Percentiles rank a stretch among this genome's conserved stretches.
Evolutionary conservation across 2,329 filamentous ascomycete genomes (phyloP).

Genomic region (Trichoderma guizhouense): DNA sequence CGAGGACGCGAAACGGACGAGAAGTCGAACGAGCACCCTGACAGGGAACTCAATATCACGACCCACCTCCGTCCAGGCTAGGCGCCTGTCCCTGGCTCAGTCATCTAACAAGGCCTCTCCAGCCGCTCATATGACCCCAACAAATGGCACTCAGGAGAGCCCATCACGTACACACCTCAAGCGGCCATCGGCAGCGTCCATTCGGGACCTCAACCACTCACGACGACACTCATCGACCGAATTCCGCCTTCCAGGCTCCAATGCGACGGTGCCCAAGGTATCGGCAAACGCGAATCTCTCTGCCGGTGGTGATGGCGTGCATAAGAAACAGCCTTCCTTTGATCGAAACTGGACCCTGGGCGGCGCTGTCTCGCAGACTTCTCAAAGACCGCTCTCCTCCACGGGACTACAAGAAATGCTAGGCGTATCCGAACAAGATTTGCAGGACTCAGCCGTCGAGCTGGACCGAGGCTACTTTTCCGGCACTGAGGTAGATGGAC

Average conservation of each 20-base stretch:
- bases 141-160: constrained; percentile 39
- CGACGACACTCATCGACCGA: constrained; percentile 87
- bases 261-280: constrained; percentile 38
- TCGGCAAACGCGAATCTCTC: constrained; percentile 43
- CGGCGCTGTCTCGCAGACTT: constrained; percentile 41
- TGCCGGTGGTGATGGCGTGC: constrained; percentile 38
- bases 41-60: constrained; percentile 43
- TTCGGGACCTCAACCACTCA: constrained; percentile 78
- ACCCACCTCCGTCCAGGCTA: constrained; percentile 45
- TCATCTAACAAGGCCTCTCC: constrained; percentile 46
- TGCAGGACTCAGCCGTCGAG: constrained; percentile 54
- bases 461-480: constrained; percentile 92
- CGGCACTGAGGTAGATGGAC: constrained; percentile 75
- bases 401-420: constrained; percentile 47
- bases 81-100: constrained; percentile 48
- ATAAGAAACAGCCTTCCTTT: constrained; percentile 67
- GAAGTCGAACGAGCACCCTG: constrained; percentile 58
- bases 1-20: constrained; percentile 48
- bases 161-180: constrained; percentile 50
- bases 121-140: constrained; percentile 40
- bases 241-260: constrained; percentile 45
- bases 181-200: constrained; percentile 74
- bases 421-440: constrained; percentile 36
- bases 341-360: constrained; percentile 68
- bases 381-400: constrained; percentile 50